Base-by-base conservation (phyloP, 192 early-diverging fungal species). In the Chytriomyces sp. region DNA sequence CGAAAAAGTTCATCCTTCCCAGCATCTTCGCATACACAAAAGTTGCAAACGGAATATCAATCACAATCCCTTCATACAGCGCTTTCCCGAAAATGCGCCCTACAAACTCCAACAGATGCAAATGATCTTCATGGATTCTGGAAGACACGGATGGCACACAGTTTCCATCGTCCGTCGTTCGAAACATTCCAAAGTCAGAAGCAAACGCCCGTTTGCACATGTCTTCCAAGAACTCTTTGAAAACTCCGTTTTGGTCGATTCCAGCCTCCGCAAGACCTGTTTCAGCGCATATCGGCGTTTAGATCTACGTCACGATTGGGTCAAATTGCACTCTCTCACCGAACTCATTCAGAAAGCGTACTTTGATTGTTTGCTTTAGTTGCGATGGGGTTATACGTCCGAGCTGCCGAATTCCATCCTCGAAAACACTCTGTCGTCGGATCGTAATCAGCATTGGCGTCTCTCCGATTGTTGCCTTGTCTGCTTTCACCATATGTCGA, bases 21-120 rank as follows among this genome's bases (percentile, higher is more conserved):
- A 86, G 70, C 62, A 87, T 47, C 78, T 86, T 86, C 23, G 85
- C 65, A 63, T 87, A 87, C 6, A 86, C 64, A 73, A 86, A 86
- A 18, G 69, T 49, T 24, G 86, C 85, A 60, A 86, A 86, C 13
- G 85, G 85, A 20, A 87, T 77, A 69, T 86, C 85, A 72, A 86
- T 88, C 45, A 82, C 77, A 60, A 86, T 86, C 35, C 85, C 84
- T 66, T 84, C 85, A 62, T 85, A 87, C 49, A 86, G 61, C 24
- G 85, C 85, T 61, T 86, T 86, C 3, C 75, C 83, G 43, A 86
- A 73, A 7, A 86, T 77, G 64, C 64, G 16, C 1, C 85, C 85
- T 13, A 83, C 68, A 72, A 86, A 86, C 23, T 86, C 82, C 23
- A 86, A 67, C 23, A 86, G 50, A 10, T 81, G 3, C 28, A 86